phyloP scores from a whole-genome alignment of 306 rosid genomes.

The Cucumis melo region DNA sequence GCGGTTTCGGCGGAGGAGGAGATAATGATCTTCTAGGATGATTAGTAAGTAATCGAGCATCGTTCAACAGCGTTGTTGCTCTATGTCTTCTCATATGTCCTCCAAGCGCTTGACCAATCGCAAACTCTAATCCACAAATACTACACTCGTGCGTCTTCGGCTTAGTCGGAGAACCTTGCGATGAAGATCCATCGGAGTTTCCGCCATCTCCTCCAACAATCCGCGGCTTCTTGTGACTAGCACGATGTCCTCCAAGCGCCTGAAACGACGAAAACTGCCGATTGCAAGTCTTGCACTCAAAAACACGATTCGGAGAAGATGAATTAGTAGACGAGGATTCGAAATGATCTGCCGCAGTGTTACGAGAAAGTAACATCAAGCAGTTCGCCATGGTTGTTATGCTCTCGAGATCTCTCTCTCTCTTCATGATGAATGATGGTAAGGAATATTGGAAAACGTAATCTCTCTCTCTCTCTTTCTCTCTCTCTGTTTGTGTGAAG shows the following conservation, averaged over 20 bases:
- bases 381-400: slow-evolving; percentile 62
- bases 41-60: neutral
- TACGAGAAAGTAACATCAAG: slow-evolving; percentile 71
- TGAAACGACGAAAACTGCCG: slow-evolving; percentile 82
- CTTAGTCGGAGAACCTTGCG: slow-evolving; percentile 36
- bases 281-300: slow-evolving; percentile 90
- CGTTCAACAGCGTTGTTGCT: slow-evolving; percentile 11
- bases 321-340: neutral
- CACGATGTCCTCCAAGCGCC: slow-evolving; percentile 94
- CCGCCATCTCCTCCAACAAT: slow-evolving; percentile 20
- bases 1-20: slow-evolving; percentile 9
- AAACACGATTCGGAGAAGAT: slow-evolving; percentile 33
- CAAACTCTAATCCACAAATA: slow-evolving; percentile 74
- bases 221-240: slow-evolving; percentile 89
- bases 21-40: neutral
- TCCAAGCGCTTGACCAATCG: slow-evolving; percentile 89
- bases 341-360: neutral
- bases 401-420: slow-evolving; percentile 53
- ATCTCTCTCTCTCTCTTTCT: neutral
- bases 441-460: neutral
- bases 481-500: neutral
- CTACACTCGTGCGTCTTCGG: slow-evolving; percentile 87
- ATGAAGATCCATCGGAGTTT: slow-evolving; percentile 8
- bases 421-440: slow-evolving; percentile 34
- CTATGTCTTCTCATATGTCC: slow-evolving; percentile 98